A percentile compares a stretch with the other conserved stretches of the same genome.
Evolutionary conservation across 768 basidiomycete species (phyloP).

Genomic region (Mycena haematopus): DNA sequence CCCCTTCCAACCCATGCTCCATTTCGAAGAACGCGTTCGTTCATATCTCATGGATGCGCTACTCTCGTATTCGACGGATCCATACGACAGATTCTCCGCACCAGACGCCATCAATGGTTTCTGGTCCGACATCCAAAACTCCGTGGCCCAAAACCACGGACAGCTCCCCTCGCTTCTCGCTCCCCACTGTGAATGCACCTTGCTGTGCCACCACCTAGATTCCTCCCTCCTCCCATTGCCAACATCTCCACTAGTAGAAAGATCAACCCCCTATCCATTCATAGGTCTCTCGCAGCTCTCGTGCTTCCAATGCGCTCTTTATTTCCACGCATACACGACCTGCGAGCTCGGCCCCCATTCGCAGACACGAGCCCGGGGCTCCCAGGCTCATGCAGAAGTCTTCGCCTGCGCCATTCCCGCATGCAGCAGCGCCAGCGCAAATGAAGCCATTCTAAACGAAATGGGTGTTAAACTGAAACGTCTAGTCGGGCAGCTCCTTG

Average conservation of each 20-base stretch:
- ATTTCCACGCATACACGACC: conserved; percentile 17
- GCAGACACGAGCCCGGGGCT: conserved; percentile 13
- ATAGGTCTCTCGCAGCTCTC: conserved; percentile 18
- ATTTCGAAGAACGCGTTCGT: conserved; percentile 14
- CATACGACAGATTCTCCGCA: background rate
- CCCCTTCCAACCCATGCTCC: conserved; percentile 6
- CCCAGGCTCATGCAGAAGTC: conserved; percentile 13
- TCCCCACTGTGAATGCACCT: conserved; percentile 15
- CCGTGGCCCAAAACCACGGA: background rate
- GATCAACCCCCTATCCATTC: conserved; percentile 14
- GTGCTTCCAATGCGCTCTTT: conserved; percentile 22
- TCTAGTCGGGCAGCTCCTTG: conserved; percentile 14
- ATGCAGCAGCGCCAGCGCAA: conserved; percentile 1
- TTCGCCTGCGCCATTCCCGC: conserved; percentile 14
- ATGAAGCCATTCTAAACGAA: conserved; percentile 9
- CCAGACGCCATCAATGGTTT: conserved; percentile 5
- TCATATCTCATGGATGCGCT: conserved; percentile 15
- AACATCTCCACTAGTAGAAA: conserved; percentile 14
- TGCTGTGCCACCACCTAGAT: conserved; percentile 18
- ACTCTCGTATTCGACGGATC: background rate
- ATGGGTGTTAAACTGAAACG: conserved; percentile 16
- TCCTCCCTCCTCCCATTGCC: background rate
- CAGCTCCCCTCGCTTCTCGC: conserved; percentile 13
- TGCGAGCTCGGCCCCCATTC: conserved; percentile 18
- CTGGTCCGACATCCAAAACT: conserved; percentile 13